Percentiles rank a stretch among this genome's conserved stretches.
phyloP scores from a whole-genome alignment of 257 asterid species.

The Solanum chmielewskii region DNA sequence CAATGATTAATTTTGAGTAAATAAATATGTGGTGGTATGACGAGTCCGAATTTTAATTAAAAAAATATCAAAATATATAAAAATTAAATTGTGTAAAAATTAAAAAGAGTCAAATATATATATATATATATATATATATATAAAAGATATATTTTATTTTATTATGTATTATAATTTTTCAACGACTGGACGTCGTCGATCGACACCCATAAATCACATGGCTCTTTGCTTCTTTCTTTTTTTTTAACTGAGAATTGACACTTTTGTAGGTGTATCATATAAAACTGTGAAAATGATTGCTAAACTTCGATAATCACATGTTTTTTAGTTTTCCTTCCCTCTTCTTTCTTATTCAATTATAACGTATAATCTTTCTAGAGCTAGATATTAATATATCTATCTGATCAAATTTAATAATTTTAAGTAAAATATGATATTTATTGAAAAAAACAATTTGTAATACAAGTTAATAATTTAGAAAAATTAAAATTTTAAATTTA shows the following conservation, averaged over 20 bases:
- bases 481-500: neutral
- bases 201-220: neutral
- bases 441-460: rapidly evolving
- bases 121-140: too few species aligned
- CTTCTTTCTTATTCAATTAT: neutral
- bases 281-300: neutral
- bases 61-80: rapidly evolving
- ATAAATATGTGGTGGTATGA: neutral
- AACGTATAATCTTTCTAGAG: too few species aligned
- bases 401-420: neutral
- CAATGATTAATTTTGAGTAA: neutral
- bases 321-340: neutral
- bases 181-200: too few species aligned
- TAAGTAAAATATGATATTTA: neutral
- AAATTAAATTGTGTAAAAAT: too few species aligned
- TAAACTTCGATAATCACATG: neutral
- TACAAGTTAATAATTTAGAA: neutral
- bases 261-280: neutral
- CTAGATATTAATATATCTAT: neutral
- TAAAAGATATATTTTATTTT: too few species aligned
- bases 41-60: too few species aligned
- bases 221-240: neutral
- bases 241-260: neutral
- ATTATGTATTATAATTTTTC: too few species aligned
- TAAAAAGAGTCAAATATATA: too few species aligned